Conservation (phyloP, 2,329 filamentous ascomycete genomes). For the Aspergillus alliaceus region DNA sequence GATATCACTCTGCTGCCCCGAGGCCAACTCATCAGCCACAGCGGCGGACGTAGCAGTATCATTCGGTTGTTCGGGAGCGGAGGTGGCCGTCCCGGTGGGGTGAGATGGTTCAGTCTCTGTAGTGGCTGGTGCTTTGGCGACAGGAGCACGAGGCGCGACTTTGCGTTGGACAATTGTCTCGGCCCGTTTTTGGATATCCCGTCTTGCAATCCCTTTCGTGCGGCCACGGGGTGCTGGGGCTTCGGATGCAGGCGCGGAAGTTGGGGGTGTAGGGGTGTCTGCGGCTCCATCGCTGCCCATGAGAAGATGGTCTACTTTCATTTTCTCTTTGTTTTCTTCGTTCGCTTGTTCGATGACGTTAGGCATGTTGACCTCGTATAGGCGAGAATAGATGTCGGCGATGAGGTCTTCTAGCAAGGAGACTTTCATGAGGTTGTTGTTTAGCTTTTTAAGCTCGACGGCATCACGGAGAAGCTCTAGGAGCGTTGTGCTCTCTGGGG, state of each 20-base stretch:
- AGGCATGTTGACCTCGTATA: conserved; percentile 41
- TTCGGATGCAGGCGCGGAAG: conserved; percentile 34
- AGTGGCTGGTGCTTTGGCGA: conserved; percentile 22
- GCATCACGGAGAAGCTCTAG: conserved; percentile 66
- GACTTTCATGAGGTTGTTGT: conserved; percentile 83
- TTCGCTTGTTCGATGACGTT: conserved; percentile 41
- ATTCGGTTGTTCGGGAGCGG: conserved; percentile 32
- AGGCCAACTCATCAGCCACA: conserved; percentile 46
- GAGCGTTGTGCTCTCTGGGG: conserved; percentile 46
- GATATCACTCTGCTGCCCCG: conserved; percentile 51
- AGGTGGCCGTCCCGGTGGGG: conserved; percentile 38
- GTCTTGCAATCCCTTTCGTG: conserved; percentile 59
- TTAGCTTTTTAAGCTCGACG: conserved; percentile 73
- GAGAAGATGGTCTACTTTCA: conserved; percentile 49
- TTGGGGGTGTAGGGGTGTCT: conserved; percentile 30
- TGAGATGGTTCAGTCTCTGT: conserved; percentile 24
- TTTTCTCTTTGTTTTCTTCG: conserved; percentile 48
- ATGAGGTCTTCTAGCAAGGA: conserved; percentile 89
- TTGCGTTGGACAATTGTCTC: conserved; percentile 54
- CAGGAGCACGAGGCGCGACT: conserved; percentile 29
- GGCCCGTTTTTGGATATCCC: conserved; percentile 60
- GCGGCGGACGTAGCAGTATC: conserved; percentile 1
- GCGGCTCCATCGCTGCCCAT: conserved; percentile 36
- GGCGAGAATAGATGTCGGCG: conserved; percentile 77
- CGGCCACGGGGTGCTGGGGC: conserved; percentile 40